These are phyloP conservation scores for Trichaptum fuscoviolaceum DNA, from an alignment of 768 basidiomycete species.

Conservation along the genomic window DNA sequence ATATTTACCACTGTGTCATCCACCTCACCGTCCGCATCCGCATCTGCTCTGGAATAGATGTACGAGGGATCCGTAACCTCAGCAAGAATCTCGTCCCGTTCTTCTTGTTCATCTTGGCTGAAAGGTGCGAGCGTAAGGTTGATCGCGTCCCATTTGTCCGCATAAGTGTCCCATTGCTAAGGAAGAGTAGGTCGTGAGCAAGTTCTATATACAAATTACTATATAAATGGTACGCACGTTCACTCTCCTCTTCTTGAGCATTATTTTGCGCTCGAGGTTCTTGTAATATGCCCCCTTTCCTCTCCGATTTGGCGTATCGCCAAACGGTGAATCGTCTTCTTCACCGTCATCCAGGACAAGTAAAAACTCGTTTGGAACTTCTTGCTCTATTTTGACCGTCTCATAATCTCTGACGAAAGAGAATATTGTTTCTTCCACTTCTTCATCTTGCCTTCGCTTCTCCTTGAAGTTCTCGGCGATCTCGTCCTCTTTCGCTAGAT, in stretches of 20 bases:
- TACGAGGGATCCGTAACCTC: slow-evolving; percentile 68
- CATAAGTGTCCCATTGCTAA: slow-evolving; percentile 45
- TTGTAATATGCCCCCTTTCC: slow-evolving; percentile 81
- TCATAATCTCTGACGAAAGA: slow-evolving; percentile 82
- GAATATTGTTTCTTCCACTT: slow-evolving; percentile 62
- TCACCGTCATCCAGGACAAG: slow-evolving; percentile 64
- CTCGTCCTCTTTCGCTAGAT: slow-evolving; percentile 73
- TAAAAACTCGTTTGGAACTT: slow-evolving; percentile 80
- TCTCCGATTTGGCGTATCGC: slow-evolving; percentile 26
- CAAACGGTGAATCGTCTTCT: slow-evolving; percentile 25
- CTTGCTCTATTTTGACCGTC: slow-evolving; percentile 80
- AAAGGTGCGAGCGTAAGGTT: slow-evolving; percentile 66
- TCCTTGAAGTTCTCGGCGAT: slow-evolving; percentile 63
- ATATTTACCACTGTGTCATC: slow-evolving; percentile 36
- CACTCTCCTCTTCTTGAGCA: slow-evolving; percentile 76
- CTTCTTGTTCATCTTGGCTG: slow-evolving; percentile 68
- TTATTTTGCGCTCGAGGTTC: slow-evolving; percentile 84
- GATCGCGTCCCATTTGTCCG: slow-evolving; percentile 80
- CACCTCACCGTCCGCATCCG: slow-evolving; percentile 43
- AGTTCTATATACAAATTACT: slow-evolving; percentile 4
- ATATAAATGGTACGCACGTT: slow-evolving; percentile 50
- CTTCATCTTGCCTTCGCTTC: slow-evolving; percentile 38
- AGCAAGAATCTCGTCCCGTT: slow-evolving; percentile 72
- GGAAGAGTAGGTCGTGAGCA: slow-evolving; percentile 10
- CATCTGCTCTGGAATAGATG: slow-evolving; percentile 42